Base-by-base conservation (phyloP, 2,329 filamentous ascomycete species). In the Sarocladium strictum region DNA sequence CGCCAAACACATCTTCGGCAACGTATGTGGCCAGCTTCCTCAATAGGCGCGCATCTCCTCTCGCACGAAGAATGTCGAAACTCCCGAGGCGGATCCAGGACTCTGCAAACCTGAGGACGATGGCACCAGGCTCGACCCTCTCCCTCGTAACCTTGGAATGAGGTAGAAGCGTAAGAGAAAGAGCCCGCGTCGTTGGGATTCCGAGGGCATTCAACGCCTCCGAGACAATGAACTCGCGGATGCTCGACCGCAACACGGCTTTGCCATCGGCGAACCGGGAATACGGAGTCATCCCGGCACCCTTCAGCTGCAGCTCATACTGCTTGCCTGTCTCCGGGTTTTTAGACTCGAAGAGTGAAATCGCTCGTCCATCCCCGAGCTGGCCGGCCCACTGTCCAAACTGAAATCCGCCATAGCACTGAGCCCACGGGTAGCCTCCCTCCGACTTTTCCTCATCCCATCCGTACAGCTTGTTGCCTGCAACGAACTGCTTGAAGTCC, bases 201-300 rank as follows among this genome's bases (percentile, higher is more conserved):
- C 82, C 78, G 2, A 99, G 80, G 1, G 91, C 90, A 67, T 97
- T 83, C 41, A 99, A 80, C 24, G 86, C 85, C 74, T 99, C 94
- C 50, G 89, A 95, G 19, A 96, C 92, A 41, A 99, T 76, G 62
- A 94, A 99, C 72, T 99, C 94, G 57, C 94, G 82, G 61, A 99
- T 96, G 65, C 90, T 96, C 26, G 90, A 96, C 57, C 94, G 78
- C 53, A 99, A 75, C 2, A 99, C 94, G 1, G 94, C 94, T 67
- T 94, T 93, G 27, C 94, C 94, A 67, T 99, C 94, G 23, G 94
- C 94, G 62, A 99, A 99, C 3, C 94, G 86, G 37, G 90, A 96
- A 72, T 99, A 99, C 0, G 94, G 94, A 3, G 94, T 99, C 64
- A 87, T 75, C 4, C 94, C 94, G 15, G 94, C 94, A 23, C 94